Evolutionary conservation across 192 early-diverging fungal genomes (phyloP), one percentile per base, ranked within the genome.

Genomic region (Phlyctochytrium planicorne): DNA sequence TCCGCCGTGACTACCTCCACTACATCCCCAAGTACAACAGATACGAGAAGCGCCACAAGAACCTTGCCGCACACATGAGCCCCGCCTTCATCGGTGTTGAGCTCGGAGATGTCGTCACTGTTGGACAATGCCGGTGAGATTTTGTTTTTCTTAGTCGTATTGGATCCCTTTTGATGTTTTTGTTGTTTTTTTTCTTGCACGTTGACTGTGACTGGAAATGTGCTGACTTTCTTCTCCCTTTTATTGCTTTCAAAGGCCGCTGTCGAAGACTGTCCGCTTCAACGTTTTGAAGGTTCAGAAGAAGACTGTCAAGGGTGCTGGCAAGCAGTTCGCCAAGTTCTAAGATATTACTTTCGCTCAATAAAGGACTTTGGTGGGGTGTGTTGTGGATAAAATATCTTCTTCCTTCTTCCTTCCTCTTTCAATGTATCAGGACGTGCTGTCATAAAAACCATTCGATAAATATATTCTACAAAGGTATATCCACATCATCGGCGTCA

Each of bases 11-110:
- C 82, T 99, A 99, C 93, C 88, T 99, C 69, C 97, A 99, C 91
- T 99, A 91, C 87, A 89, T 99, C 78, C 87, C 91, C 82, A 99
- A 99, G 88, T 99, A 99, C 93, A 93, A 97, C 88, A 94, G 97
- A 92, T 99, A 96, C 84, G 97, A 99, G 90, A 99, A 97, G 91
- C 89, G 97, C 71, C 97, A 99, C 91, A 97, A 93, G 91, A 99
- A 97, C 92, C 81, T 99, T 74, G 88, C 95, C 59, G 96, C 95
- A 69, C 96, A 98, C 84, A 75, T 96, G 63, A 92, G 90, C 68
- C 96, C 96, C 70, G 86, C 86, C 72, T 99, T 99, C 89, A 85
- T 95, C 70, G 94, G 92, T 76, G 91, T 96, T 50, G 80, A 88
- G 75, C 50, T 59, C 70, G 95, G 95, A 72, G 97, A 99, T 80